Evolutionary conservation across 345 rosid genomes (phyloP).

Genomic region (Euphorbia lathyris): DNA sequence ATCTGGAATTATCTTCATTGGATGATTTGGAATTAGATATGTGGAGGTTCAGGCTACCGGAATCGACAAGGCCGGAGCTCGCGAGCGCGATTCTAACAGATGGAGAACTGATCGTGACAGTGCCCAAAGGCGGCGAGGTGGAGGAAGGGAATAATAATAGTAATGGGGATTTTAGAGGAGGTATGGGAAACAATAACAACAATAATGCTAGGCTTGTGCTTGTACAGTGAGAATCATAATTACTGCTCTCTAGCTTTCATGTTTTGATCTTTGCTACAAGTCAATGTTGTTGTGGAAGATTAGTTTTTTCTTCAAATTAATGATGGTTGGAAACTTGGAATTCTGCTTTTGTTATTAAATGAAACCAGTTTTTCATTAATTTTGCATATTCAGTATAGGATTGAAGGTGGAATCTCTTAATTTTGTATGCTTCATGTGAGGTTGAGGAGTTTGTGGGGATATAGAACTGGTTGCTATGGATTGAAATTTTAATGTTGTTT

Average conservation of each 20-base stretch:
- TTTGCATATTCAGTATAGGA: neutral
- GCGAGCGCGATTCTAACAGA: slow-evolving; percentile 69
- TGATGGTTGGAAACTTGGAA: slow-evolving; percentile 16
- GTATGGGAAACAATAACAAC: slow-evolving; percentile 54
- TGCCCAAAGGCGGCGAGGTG: slow-evolving; percentile 60
- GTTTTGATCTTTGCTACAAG: slow-evolving; percentile 8
- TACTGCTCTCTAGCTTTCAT: slow-evolving; percentile 10
- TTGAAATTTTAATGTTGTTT: neutral
- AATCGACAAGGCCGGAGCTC: slow-evolving; percentile 84
- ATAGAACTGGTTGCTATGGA: neutral
- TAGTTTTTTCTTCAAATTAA: slow-evolving; percentile 13
- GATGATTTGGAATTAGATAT: slow-evolving; percentile 82
- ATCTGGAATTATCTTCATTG: slow-evolving; percentile 48
- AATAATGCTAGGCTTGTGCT: slow-evolving; percentile 60
- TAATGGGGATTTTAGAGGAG: slow-evolving; percentile 61
- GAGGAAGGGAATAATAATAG: slow-evolving; percentile 34
- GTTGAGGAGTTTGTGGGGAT: neutral
- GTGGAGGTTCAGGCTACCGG: slow-evolving; percentile 93
- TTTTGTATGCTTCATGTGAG: neutral
- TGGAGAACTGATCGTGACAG: slow-evolving; percentile 83
- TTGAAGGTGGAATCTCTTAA: slow-evolving; percentile 5
- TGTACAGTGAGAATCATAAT: slow-evolving; percentile 56
- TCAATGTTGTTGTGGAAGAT: slow-evolving; percentile 26
- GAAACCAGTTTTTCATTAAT: slow-evolving; percentile 16
- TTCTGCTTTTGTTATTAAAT: slow-evolving; percentile 22